phyloP scores from a whole-genome alignment of 2,329 filamentous ascomycete species.

The Fusarium sublunatum region DNA sequence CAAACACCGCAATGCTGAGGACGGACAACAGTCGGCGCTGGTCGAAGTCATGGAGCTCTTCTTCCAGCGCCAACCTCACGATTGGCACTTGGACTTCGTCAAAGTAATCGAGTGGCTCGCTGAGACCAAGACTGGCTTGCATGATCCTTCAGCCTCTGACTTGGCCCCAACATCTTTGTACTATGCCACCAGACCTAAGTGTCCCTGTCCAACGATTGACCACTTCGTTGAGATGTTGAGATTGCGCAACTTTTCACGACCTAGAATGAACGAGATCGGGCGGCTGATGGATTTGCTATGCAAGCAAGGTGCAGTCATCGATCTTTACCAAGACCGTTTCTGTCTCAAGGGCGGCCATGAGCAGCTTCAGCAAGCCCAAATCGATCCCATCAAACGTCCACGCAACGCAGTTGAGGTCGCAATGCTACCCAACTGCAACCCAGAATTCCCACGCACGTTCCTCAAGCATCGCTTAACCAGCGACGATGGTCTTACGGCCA shows the following conservation, averaged over 20 bases:
- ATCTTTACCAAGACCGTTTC: conserved; percentile 23
- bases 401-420: conserved; percentile 22
- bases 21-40: background rate
- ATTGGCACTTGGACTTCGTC: background rate
- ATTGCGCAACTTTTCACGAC: background rate
- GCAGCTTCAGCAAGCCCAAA: background rate
- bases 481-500: background rate
- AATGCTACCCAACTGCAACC: conserved; percentile 6
- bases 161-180: background rate
- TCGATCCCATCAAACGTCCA: background rate
- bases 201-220: background rate
- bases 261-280: too few relatives aligned
- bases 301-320: conserved; percentile 9
- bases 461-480: background rate
- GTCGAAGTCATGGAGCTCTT: background rate
- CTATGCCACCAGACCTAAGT: background rate
- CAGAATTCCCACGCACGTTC: background rate
- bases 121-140: background rate
- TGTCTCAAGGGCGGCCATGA: background rate
- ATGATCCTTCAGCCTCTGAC: conserved; percentile 5
- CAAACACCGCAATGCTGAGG: background rate
- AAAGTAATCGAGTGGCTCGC: conserved; percentile 1
- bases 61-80: background rate
- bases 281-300: conserved; percentile 9
- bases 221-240: conserved; percentile 22